Evolutionary conservation across 129 eudicot species (phyloP).

Genomic region (Cynara cardunculus): DNA sequence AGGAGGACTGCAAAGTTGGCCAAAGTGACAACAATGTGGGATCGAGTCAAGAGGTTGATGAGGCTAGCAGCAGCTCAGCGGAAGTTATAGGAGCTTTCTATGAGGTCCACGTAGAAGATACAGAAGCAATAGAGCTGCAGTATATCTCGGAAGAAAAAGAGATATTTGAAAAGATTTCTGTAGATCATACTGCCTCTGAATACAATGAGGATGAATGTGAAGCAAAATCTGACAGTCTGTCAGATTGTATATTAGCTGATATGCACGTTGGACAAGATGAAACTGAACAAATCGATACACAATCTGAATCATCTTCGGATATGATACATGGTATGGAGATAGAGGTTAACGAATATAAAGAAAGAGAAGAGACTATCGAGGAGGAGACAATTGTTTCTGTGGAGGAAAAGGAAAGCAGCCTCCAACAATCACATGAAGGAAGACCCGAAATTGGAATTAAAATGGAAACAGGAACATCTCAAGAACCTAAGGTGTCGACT

Average conservation of each 20-base stretch:
- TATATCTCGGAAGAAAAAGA: slow-evolving; percentile 17
- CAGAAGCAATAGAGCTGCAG: slow-evolving; percentile 25
- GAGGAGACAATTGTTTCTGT: slow-evolving; percentile 15
- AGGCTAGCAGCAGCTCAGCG: slow-evolving; percentile 11
- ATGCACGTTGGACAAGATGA: slow-evolving; percentile 17
- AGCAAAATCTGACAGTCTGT: slow-evolving; percentile 21
- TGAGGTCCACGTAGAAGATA: slow-evolving; percentile 21
- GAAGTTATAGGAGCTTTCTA: slow-evolving; percentile 9
- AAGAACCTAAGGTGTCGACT: slow-evolving; percentile 18
- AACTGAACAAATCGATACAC: slow-evolving; percentile 33
- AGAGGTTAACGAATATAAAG: slow-evolving; percentile 29
- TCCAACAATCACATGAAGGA: slow-evolving; percentile 23
- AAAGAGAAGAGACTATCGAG: slow-evolving; percentile 25
- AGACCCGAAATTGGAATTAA: slow-evolving; percentile 21
- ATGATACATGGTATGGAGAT: slow-evolving; percentile 35
- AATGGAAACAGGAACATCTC: slow-evolving; percentile 32
- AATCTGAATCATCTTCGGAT: slow-evolving; percentile 32
- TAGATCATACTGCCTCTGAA: slow-evolving; percentile 25
- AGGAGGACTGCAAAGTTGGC: slow-evolving; percentile 28
- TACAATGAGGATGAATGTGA: slow-evolving; percentile 22
- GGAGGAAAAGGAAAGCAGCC: slow-evolving; percentile 25
- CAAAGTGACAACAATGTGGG: slow-evolving; percentile 20
- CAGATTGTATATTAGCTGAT: slow-evolving; percentile 17
- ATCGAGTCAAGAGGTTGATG: slow-evolving; percentile 30
- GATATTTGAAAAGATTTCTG: slow-evolving; percentile 18